Percentiles rank a stretch among this genome's conserved stretches.
Conservation (phyloP, 345 rosid species). For the Arabidopsis suecica region DNA sequence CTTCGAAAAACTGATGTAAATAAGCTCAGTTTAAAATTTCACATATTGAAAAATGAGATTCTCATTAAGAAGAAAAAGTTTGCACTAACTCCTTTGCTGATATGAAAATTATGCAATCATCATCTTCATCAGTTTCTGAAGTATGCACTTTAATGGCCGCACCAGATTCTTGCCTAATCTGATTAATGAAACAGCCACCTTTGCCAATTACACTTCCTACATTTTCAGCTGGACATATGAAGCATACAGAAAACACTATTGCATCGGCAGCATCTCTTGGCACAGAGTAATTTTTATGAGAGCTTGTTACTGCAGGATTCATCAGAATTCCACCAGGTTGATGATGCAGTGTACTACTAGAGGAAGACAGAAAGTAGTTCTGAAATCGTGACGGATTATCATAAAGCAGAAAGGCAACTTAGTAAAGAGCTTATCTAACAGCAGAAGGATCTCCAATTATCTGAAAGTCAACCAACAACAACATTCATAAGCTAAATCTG, state of each 20-base stretch:
- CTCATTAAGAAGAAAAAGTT: background rate
- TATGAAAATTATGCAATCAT: conserved; percentile 62
- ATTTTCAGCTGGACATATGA: conserved; percentile 66
- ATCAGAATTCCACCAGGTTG: conserved; percentile 52
- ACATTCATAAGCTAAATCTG: conserved; percentile 21
- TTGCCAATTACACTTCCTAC: conserved; percentile 72
- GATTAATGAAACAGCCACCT: conserved; percentile 70
- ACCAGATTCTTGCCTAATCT: conserved; percentile 72
- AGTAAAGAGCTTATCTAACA: conserved; percentile 60
- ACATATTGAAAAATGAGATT: background rate
- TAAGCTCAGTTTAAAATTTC: background rate
- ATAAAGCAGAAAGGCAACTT: conserved; percentile 63
- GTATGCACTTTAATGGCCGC: conserved; percentile 69
- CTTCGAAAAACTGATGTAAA: conserved; percentile 58
- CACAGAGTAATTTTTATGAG: conserved; percentile 57
- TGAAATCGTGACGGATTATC: conserved; percentile 74
- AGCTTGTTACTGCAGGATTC: conserved; percentile 54
- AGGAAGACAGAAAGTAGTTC: conserved; percentile 57
- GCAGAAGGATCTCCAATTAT: conserved; percentile 56
- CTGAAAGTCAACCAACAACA: conserved; percentile 47
- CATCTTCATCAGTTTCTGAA: conserved; percentile 60
- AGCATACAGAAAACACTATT: conserved; percentile 62
- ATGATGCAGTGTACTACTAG: conserved; percentile 48
- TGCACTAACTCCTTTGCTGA: conserved; percentile 65
- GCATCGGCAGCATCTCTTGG: conserved; percentile 58